Evolutionary conservation across 768 basidiomycete species (phyloP).

Genomic region (Butyriboletus loyo): DNA sequence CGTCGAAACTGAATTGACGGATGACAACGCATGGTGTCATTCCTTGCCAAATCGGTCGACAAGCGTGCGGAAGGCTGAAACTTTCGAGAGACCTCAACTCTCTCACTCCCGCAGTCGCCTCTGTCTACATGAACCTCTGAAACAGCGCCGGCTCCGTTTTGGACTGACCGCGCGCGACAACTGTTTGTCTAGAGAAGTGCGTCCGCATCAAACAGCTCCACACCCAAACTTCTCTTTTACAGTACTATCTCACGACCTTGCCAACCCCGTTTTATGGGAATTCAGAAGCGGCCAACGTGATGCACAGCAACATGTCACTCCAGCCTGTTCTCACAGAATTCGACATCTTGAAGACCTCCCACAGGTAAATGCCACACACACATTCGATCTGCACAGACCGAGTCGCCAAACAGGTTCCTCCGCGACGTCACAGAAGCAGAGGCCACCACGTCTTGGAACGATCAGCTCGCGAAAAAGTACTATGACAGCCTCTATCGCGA

Average conservation of each 20-base stretch:
- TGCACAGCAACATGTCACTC: background rate
- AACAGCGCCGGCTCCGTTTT: background rate
- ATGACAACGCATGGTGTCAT: slow-evolving; percentile 1
- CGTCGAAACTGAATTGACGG: background rate
- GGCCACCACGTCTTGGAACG: slow-evolving; percentile 58
- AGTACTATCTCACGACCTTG: background rate
- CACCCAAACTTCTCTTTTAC: background rate
- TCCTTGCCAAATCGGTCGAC: background rate
- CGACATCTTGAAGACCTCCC: slow-evolving; percentile 70
- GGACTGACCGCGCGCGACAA: background rate
- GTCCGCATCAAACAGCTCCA: no score
- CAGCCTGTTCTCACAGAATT: slow-evolving; percentile 48
- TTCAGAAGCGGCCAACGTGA: background rate
- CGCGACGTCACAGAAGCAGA: slow-evolving; percentile 45
- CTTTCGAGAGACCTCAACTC: background rate
- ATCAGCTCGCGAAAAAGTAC: slow-evolving; percentile 84
- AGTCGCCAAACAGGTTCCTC: slow-evolving; percentile 56
- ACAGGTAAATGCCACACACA: slow-evolving; percentile 45
- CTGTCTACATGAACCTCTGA: background rate
- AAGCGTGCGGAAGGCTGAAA: no score
- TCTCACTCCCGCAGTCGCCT: background rate
- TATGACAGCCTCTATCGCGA: slow-evolving; percentile 87
- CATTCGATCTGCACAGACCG: background rate
- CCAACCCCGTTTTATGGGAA: background rate
- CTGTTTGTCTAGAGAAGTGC: no score